Evolutionary conservation across 2,329 filamentous ascomycete species (phyloP).

Genomic region (Trichoderma atrobrunneum): DNA sequence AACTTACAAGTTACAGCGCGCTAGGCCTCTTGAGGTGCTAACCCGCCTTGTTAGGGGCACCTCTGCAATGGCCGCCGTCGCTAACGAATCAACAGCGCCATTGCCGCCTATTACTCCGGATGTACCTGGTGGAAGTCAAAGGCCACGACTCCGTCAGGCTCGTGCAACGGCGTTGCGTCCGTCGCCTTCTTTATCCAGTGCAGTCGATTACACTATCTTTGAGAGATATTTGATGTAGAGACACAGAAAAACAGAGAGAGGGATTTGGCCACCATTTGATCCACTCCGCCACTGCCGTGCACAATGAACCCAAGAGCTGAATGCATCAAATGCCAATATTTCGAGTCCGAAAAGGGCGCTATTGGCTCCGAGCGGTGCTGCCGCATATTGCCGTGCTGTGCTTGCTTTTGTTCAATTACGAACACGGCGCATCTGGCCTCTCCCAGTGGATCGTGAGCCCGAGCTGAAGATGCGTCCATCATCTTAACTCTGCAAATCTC

Average conservation of each 20-base stretch:
- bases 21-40: not conserved
- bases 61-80: slow-evolving; percentile 15
- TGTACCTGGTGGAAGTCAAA: not conserved
- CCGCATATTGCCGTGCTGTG: not conserved
- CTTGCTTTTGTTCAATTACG: not conserved
- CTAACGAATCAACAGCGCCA: slow-evolving; percentile 15
- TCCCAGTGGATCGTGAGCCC: slow-evolving; percentile 6
- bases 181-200: not conserved
- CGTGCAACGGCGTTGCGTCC: not conserved
- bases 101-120: slow-evolving; percentile 7
- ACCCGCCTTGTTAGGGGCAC: not conserved
- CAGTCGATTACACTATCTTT: not conserved
- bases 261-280: not conserved
- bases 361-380: not conserved
- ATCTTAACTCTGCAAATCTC: not conserved
- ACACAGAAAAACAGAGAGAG: not conserved
- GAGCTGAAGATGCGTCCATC: slow-evolving; percentile 12
- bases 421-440: slow-evolving; percentile 9
- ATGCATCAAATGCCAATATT: not conserved
- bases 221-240: not conserved
- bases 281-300: not conserved
- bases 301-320: not conserved
- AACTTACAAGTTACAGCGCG: not conserved
- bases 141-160: not conserved
- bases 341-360: not conserved